These are phyloP conservation scores for Yamadazyma oceani DNA, from an alignment of 1,139 yeast genomes.

Conservation along the genomic window DNA sequence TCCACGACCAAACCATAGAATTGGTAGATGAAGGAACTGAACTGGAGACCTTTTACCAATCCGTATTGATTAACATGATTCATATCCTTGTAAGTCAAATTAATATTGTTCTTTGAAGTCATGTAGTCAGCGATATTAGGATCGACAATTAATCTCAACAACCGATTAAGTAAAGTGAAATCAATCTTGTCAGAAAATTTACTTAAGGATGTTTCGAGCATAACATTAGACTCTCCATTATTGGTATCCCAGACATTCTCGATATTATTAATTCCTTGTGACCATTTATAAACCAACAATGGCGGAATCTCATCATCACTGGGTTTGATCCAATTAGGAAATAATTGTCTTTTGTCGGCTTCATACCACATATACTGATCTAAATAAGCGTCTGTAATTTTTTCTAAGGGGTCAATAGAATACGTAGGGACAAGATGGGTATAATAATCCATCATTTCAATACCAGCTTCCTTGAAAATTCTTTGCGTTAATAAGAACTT, in stretches of 20 bases:
- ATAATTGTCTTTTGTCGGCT: constrained; percentile 80
- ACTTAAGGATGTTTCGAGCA: constrained; percentile 71
- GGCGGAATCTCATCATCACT: constrained; percentile 95
- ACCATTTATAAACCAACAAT: constrained; percentile 87
- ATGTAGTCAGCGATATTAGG: constrained; percentile 93
- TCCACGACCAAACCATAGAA: constrained; percentile 87
- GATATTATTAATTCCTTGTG: constrained; percentile 87
- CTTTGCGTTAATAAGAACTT: constrained; percentile 83
- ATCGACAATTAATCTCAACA: constrained; percentile 79
- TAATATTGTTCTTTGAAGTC: constrained; percentile 86
- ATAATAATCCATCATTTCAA: constrained; percentile 92
- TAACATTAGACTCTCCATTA: constrained; percentile 78
- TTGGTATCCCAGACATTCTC: constrained; percentile 75
- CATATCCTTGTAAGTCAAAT: constrained; percentile 90
- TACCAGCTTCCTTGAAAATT: constrained; percentile 83
- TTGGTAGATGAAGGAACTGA: constrained; percentile 86
- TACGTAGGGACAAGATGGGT: constrained; percentile 84
- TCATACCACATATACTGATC: constrained; percentile 98
- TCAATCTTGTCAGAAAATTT: constrained; percentile 85
- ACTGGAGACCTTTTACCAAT: constrained; percentile 82
- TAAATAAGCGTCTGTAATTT: constrained; percentile 92
- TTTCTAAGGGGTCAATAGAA: constrained; percentile 86
- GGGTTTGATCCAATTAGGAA: constrained; percentile 97
- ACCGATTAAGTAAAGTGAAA: constrained; percentile 78
- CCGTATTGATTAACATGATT: constrained; percentile 90